phyloP scores from a whole-genome alignment of 75 land plant genomes.

The Pinus taeda region DNA sequence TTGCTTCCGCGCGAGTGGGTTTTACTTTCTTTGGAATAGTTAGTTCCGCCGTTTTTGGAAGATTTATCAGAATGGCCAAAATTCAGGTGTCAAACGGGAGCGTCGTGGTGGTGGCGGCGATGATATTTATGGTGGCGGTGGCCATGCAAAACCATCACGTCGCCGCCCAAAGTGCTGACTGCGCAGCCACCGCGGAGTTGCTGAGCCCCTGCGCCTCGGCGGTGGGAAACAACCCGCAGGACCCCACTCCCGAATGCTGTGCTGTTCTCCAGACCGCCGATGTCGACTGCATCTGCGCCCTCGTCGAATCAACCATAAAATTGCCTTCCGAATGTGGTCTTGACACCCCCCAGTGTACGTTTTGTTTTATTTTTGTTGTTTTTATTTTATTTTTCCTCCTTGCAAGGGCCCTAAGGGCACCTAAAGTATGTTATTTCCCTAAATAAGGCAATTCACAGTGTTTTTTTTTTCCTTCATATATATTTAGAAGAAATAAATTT shows the following conservation, averaged over 20 bases:
- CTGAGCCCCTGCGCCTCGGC: neutral
- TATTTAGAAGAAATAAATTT: too few species aligned
- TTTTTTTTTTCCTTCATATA: too few species aligned
- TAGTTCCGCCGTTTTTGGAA: too few species aligned
- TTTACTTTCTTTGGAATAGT: too few species aligned
- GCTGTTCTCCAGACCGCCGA: neutral
- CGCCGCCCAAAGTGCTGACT: neutral
- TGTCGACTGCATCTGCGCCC: neutral
- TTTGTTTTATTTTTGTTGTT: too few species aligned
- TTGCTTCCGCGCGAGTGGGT: too few species aligned
- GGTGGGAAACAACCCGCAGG: neutral
- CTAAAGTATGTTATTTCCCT: too few species aligned
- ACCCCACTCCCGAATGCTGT: constrained; percentile 7
- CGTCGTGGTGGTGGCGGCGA: neutral
- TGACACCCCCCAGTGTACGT: neutral
- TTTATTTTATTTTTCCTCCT: too few species aligned
- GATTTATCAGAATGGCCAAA: neutral
- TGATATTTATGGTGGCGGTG: neutral
- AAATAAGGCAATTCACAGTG: too few species aligned
- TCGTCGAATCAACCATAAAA: neutral
- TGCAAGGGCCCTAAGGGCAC: too few species aligned
- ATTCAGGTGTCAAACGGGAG: neutral
- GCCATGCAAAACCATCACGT: neutral
- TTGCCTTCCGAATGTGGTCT: constrained; percentile 1
- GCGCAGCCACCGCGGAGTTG: neutral